phyloP scores from a whole-genome alignment of 169 alveolate genomes.

The Besnoitia besnoiti region DNA sequence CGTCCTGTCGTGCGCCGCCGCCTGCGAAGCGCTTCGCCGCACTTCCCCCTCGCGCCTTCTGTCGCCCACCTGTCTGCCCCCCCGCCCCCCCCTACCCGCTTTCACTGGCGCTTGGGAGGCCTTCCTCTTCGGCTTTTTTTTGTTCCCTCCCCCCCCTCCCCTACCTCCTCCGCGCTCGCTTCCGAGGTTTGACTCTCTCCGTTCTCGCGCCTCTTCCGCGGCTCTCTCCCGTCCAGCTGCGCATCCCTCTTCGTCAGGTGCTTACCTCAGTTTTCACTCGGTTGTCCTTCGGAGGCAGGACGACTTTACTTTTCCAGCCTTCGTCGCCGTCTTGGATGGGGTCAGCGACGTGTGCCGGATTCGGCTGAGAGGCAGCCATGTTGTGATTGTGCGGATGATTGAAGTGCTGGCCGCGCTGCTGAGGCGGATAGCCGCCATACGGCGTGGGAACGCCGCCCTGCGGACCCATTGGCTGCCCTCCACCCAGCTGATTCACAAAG shows the following conservation, averaged over 20 bases:
- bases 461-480: not conserved
- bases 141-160: not conserved
- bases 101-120: no score
- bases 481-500: not conserved
- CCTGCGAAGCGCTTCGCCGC: no score
- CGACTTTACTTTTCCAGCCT: constrained; percentile 16
- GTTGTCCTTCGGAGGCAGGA: constrained; percentile 16
- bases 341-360: not conserved
- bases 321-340: not conserved
- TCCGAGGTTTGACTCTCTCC: no score
- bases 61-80: no score
- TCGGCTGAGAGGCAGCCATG: not conserved
- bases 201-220: no score
- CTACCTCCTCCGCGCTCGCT: no score
- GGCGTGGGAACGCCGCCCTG: no score
- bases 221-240: no score
- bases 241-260: not conserved
- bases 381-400: not conserved
- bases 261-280: constrained; percentile 39
- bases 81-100: no score
- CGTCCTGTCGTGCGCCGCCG: not conserved
- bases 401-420: constrained; percentile 11
- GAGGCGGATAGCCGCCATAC: not conserved
- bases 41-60: no score
- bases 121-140: not conserved